Evolutionary conservation across 352 stramenopile species (phyloP), one percentile per base, ranked within the genome.

Genomic region (Phytophthora pluvialis): DNA sequence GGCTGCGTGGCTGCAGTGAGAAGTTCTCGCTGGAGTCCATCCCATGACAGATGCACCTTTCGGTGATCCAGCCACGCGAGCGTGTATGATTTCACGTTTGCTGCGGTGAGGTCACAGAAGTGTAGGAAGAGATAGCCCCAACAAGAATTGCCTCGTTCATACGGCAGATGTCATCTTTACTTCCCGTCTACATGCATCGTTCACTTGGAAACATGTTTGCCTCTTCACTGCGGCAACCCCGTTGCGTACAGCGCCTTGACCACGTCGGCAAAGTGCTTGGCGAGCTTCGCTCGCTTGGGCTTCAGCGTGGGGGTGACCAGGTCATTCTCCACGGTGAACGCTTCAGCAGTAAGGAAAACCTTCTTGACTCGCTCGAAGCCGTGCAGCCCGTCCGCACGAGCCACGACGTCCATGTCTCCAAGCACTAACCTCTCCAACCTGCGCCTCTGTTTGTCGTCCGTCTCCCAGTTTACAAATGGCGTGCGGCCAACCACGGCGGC

Each of bases 301-400:
- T 99, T 99, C 77, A 98, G 97, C 2, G 97, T 98, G 13, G 95
- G 95, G n/a, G 97, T 99, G 15, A 98, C 73, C 21, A 98, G 79
- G 42, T 82, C 89, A 58, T 97, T 96, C 16, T 98, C 94, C 3
- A 91, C 80, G 3, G 75, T 86, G 63, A 98, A 98, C 9, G 83
- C 66, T 18, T 97, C 80, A 0, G 77, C 59, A 58, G 94, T 78
- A 15, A 98, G 67, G 68, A 96, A 72, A 25, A 98, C 72, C 52
- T 86, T 91, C 55, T 92, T 96, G 12, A 97, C 80, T 25, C 83
- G 90, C 83, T 99, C 96, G 65, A 99, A 98, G 35, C 94, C 91
- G 57, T 91, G 80, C 36, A 98, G 81, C 3, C 47, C 53, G 16
- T 59, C 63, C 9, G 55, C 63, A 40, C 76, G 67, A 8, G 64